Conservation (phyloP, 2,329 filamentous ascomycete genomes). For the Fusarium sp. region DNA sequence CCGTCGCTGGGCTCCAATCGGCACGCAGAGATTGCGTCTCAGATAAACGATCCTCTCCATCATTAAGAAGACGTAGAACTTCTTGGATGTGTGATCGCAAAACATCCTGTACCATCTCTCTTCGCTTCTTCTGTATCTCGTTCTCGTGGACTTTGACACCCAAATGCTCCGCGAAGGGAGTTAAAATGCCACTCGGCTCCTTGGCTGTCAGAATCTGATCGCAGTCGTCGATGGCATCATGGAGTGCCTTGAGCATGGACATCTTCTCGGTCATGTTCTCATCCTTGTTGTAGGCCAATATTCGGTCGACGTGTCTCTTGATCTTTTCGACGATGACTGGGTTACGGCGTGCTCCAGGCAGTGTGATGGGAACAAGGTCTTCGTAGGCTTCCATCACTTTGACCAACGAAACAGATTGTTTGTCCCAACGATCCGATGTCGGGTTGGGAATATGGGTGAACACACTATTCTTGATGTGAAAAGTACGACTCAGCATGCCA, state of each 20-base stretch:
- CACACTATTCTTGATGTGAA: constrained; percentile 63
- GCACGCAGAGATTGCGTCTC: constrained; percentile 44
- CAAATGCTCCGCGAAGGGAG: constrained; percentile 18
- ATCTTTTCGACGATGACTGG: constrained; percentile 44
- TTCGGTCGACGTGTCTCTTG: constrained; percentile 43
- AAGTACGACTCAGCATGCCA: constrained; percentile 66
- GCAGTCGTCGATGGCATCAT: constrained; percentile 56
- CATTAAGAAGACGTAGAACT: constrained; percentile 61
- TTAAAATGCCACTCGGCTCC: constrained; percentile 31
- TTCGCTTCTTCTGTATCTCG: constrained; percentile 46
- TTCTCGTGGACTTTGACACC: constrained; percentile 12
- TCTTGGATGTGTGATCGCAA: constrained; percentile 64
- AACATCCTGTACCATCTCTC: constrained; percentile 59
- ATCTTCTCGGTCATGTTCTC: constrained; percentile 47
- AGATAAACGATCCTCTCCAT: constrained; percentile 49
- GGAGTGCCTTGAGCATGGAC: constrained; percentile 55
- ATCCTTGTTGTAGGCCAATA: constrained; percentile 44
- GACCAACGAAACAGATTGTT: constrained; percentile 59
- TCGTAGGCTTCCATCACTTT: constrained; percentile 58
- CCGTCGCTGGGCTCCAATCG: constrained; percentile 32
- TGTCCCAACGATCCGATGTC: constrained; percentile 67
- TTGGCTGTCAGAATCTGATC: constrained; percentile 59
- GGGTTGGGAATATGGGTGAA: constrained; percentile 70
- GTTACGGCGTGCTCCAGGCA: constrained; percentile 39
- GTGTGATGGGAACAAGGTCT: constrained; percentile 45